Conservation (phyloP, 192 early-diverging fungal species). For the Coemansia sp. region DNA sequence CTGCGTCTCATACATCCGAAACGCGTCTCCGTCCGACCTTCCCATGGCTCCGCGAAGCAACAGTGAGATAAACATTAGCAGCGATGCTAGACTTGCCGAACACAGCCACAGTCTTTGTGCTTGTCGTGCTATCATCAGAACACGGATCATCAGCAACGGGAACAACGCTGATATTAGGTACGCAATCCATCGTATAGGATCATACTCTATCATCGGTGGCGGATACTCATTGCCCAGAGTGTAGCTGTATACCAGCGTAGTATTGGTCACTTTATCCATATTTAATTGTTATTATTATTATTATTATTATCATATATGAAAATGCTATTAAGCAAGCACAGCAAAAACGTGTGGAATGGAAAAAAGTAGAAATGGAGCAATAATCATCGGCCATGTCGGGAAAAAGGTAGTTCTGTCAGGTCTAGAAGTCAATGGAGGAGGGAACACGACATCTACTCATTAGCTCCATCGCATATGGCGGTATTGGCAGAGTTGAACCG, state of each 20-base stretch:
- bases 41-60: slow-evolving; percentile 45
- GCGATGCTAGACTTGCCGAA: slow-evolving; percentile 20
- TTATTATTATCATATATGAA: not conserved
- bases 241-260: slow-evolving; percentile 46
- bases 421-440: too few relatives aligned
- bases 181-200: slow-evolving; percentile 48
- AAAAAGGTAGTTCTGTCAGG: too few relatives aligned
- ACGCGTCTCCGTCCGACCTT: slow-evolving; percentile 29
- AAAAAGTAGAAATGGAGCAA: too few relatives aligned
- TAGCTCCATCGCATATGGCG: too few relatives aligned
- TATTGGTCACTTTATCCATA: slow-evolving; percentile 14
- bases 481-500: too few relatives aligned
- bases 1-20: slow-evolving; percentile 49
- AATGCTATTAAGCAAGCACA: not conserved
- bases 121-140: slow-evolving; percentile 23
- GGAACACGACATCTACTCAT: too few relatives aligned
- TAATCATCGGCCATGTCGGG: too few relatives aligned
- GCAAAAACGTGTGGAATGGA: too few relatives aligned
- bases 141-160: slow-evolving; percentile 29
- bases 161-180: slow-evolving; percentile 40
- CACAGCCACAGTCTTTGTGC: slow-evolving; percentile 34
- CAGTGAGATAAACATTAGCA: slow-evolving; percentile 42
- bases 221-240: slow-evolving; percentile 48
- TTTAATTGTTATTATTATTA: not conserved
- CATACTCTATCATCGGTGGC: slow-evolving; percentile 48